Percentiles rank a stretch among this genome's conserved stretches.
These are phyloP conservation scores for Friedmanniomyces simplex DNA, from an alignment of 495 filamentous ascomycete genomes.

Conservation along the genomic window DNA sequence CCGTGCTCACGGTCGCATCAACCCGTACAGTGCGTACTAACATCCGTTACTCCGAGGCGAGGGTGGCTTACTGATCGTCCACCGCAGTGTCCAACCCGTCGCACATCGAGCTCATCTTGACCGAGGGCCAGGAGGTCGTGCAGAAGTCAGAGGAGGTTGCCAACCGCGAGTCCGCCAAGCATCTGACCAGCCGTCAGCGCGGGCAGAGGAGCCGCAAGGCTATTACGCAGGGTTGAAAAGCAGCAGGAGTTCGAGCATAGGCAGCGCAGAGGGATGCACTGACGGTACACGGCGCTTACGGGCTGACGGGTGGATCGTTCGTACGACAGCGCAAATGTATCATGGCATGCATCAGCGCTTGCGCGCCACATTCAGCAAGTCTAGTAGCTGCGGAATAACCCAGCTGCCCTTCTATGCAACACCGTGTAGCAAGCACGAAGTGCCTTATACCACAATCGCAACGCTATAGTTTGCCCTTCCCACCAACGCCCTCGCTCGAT, in stretches of 20 bases:
- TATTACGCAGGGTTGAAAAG: slow-evolving; percentile 55
- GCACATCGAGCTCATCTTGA: slow-evolving; percentile 99
- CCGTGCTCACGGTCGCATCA: slow-evolving; percentile 76
- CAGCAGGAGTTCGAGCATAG: neutral
- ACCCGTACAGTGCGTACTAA: slow-evolving; percentile 60
- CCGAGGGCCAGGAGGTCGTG: slow-evolving; percentile 85
- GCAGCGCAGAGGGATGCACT: neutral
- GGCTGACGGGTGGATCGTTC: neutral
- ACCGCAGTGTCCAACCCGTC: slow-evolving; percentile 98
- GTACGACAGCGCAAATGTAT: neutral
- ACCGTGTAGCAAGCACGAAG: neutral
- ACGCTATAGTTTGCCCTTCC: slow-evolving; percentile 5
- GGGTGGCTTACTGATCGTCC: slow-evolving; percentile 66
- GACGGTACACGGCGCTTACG: neutral
- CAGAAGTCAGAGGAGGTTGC: slow-evolving; percentile 64
- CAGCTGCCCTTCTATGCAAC: neutral
- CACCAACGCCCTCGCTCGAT: slow-evolving; percentile 3
- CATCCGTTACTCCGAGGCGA: neutral
- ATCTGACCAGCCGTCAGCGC: slow-evolving; percentile 76
- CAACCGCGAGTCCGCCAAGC: slow-evolving; percentile 46
- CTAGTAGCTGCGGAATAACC: neutral
- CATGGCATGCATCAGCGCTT: neutral
- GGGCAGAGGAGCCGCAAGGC: slow-evolving; percentile 66
- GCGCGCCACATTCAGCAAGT: neutral
- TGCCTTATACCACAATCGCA: neutral